Conservation (phyloP, 140 eudicot genomes). For the Ambrosia hybrid region DNA sequence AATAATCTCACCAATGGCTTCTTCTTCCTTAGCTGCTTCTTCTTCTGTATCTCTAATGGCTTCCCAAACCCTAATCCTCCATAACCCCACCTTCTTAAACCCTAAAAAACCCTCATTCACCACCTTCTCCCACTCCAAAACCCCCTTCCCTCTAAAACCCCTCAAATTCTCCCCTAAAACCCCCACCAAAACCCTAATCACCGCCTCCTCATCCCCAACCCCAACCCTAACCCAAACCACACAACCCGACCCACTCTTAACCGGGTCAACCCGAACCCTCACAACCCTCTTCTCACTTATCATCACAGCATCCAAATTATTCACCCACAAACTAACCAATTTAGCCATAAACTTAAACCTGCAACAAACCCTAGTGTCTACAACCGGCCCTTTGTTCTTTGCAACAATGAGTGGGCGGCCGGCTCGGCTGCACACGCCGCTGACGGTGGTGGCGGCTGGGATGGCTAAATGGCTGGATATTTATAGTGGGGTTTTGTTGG, state of each 20-base stretch:
- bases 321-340: conserved; percentile 28
- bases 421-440: conserved; percentile 56
- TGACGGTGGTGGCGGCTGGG: conserved; percentile 79
- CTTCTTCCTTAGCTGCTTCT: conserved; percentile 34
- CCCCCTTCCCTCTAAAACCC: conserved; percentile 16
- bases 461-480: conserved; percentile 86
- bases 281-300: conserved; percentile 55
- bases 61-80: conserved; percentile 55
- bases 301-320: conserved; percentile 38
- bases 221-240: conserved; percentile 1
- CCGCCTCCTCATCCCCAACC: conserved; percentile 34
- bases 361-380: conserved; percentile 31
- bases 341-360: conserved; percentile 29
- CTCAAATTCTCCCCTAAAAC: conserved; percentile 21
- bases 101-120: conserved; percentile 25
- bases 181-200: conserved; percentile 32
- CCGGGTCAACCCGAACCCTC: conserved; percentile 63
- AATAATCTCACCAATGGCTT: neutral
- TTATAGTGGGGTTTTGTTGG: conserved; percentile 72
- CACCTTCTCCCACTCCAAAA: conserved; percentile 22
- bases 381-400: conserved; percentile 62
- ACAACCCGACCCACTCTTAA: conserved; percentile 27
- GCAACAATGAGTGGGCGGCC: conserved; percentile 49
- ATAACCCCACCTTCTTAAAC: conserved; percentile 28
- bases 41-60: conserved; percentile 43